Conservation (phyloP, 306 rosid species). For the Cajanus cajan region DNA sequence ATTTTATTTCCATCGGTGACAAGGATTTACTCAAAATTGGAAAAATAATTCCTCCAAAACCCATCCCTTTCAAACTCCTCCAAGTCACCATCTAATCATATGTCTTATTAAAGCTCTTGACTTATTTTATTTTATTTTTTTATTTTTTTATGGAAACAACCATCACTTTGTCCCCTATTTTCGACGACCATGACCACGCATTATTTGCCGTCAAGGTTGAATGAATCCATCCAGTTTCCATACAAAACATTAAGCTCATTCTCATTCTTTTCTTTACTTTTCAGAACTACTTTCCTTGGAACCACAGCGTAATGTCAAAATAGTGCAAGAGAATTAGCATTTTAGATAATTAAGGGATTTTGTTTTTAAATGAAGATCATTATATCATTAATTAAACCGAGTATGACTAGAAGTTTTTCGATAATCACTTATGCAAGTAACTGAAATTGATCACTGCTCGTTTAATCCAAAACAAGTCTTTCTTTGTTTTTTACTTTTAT, state of each 20-base stretch:
- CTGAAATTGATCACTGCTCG: too few relatives aligned
- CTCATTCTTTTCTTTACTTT: neutral
- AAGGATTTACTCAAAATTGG: neutral
- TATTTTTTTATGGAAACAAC: conserved; percentile 6
- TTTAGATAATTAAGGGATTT: too few relatives aligned
- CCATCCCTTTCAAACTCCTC: neutral
- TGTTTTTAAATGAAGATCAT: too few relatives aligned
- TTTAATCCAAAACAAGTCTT: too few relatives aligned
- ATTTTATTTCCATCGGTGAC: neutral
- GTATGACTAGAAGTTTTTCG: neutral
- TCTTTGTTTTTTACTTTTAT: too few relatives aligned
- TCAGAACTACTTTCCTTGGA: neutral
- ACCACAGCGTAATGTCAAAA: neutral
- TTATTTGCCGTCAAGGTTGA: conserved; percentile 9
- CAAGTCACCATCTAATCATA: neutral
- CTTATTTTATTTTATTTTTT: too few relatives aligned
- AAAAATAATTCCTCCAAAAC: neutral
- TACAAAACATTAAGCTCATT: neutral
- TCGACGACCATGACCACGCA: neutral
- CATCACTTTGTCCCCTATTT: neutral
- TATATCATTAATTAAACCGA: neutral
- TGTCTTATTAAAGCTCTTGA: neutral
- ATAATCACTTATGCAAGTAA: neutral
- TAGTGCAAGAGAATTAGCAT: neutral
- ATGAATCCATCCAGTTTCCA: conserved; percentile 8